Conservation (phyloP, 768 basidiomycete genomes). For the Lentinula sp. region DNA sequence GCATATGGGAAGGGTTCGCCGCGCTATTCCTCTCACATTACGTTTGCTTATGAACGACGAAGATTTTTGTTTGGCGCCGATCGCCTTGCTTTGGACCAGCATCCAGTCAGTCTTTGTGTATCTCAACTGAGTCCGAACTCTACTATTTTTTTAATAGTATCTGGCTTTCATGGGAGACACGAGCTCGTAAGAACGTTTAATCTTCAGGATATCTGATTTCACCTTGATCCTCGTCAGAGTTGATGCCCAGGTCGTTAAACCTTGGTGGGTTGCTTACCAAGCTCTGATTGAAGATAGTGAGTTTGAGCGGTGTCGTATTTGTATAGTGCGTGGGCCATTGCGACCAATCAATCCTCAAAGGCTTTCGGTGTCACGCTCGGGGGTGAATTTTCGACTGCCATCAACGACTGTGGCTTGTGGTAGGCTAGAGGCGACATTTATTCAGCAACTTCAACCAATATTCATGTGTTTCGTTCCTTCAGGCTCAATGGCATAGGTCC, state of each 20-base stretch:
- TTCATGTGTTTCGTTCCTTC: not conserved
- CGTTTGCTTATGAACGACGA: slow-evolving; percentile 9
- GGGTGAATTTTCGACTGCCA: slow-evolving; percentile 79
- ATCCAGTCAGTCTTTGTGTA: slow-evolving; percentile 53
- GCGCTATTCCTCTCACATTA: not conserved
- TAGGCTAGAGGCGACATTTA: slow-evolving; percentile 17
- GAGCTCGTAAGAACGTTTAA: slow-evolving; percentile 27
- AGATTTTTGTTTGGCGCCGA: slow-evolving; percentile 76
- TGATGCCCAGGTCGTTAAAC: slow-evolving; percentile 33
- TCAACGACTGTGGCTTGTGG: slow-evolving; percentile 72
- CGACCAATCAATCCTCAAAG: slow-evolving; percentile 55
- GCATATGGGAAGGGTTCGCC: slow-evolving; percentile 37
- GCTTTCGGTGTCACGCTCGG: slow-evolving; percentile 75
- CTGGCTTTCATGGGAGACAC: slow-evolving; percentile 36
- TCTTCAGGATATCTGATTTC: not conserved
- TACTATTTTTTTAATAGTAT: slow-evolving; percentile 23
- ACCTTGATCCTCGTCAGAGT: slow-evolving; percentile 19
- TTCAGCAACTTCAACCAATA: not conserved
- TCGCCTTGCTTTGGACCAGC: slow-evolving; percentile 69
- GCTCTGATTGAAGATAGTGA: not conserved
- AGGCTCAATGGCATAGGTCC: slow-evolving; percentile 44
- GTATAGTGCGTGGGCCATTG: slow-evolving; percentile 38
- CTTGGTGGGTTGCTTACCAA: slow-evolving; percentile 27
- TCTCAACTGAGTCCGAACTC: slow-evolving; percentile 34
- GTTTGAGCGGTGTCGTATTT: slow-evolving; percentile 5